A percentile compares a stretch with the other conserved stretches of the same genome.
Evolutionary conservation across 148 eudicot genomes (phyloP).

Genomic region (Talinum fruticosum): DNA sequence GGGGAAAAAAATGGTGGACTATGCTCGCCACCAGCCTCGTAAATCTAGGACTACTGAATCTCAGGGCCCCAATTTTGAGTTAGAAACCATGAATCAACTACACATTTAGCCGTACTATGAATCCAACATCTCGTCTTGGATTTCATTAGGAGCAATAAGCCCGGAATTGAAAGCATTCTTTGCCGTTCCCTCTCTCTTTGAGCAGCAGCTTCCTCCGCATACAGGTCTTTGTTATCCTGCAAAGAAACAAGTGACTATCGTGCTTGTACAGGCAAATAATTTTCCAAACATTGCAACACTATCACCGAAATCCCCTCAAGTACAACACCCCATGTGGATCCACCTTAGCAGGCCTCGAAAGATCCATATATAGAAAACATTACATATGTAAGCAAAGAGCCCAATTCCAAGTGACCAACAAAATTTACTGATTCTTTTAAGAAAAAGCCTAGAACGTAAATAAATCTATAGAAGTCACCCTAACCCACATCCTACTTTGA

Average conservation of each 20-base stretch:
- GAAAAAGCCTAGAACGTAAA: no score
- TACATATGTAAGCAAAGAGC: no score
- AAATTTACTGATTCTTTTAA: no score
- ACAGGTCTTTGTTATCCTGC: conserved; percentile 98
- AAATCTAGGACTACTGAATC: conserved; percentile 8
- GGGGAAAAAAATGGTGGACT: conserved; percentile 3
- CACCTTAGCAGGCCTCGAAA: no score
- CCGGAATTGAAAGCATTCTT: conserved; percentile 88
- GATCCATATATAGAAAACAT: no score
- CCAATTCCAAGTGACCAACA: no score
- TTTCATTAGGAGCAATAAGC: conserved; percentile 90
- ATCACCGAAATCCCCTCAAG: no score
- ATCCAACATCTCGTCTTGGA: conserved; percentile 94
- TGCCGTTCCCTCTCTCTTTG: conserved; percentile 89
- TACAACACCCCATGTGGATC: no score
- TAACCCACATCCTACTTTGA: no score
- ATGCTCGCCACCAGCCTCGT: conserved; percentile 22
- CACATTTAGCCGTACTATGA: conserved; percentile 33
- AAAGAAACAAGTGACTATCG: conserved; percentile 1
- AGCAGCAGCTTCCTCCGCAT: conserved; percentile 96
- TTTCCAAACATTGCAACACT: neutral
- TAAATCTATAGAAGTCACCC: no score
- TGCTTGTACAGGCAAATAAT: neutral
- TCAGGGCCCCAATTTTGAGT: conserved; percentile 9
- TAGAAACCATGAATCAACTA: conserved; percentile 15